Conservation (phyloP, 192 early-diverging fungal genomes). For the Backusella luteola region DNA sequence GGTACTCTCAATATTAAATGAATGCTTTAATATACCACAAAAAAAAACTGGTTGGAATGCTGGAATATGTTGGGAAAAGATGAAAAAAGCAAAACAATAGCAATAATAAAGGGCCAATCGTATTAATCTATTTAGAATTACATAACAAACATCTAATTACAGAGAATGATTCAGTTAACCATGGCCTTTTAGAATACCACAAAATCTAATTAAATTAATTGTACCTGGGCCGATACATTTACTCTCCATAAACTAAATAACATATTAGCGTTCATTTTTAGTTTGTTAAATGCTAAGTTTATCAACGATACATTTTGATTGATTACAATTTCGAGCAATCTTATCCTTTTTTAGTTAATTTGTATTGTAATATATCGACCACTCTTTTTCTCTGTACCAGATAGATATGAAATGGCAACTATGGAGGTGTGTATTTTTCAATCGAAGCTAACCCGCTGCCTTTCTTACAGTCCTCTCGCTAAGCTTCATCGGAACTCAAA, state of each 20-base stretch:
- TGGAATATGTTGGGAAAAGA: not conserved
- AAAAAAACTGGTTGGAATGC: not conserved
- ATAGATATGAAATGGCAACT: not conserved
- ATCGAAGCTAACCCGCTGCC: no score
- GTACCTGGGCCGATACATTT: not conserved
- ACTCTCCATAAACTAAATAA: not conserved
- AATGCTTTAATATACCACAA: not conserved
- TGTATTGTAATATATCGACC: not conserved
- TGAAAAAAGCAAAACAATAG: not conserved
- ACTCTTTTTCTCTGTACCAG: no score
- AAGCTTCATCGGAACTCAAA: not conserved
- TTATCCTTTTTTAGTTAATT: not conserved
- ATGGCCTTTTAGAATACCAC: not conserved
- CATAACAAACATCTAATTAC: not conserved
- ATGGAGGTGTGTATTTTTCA: no score
- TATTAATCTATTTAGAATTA: not conserved
- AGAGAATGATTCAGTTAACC: not conserved
- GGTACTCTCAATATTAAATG: not conserved
- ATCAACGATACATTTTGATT: not conserved
- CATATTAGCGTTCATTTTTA: not conserved
- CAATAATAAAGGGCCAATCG: not conserved
- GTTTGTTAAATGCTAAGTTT: not conserved
- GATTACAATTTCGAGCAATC: not conserved
- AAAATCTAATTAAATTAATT: not conserved
- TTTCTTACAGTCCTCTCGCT: not conserved